These are phyloP conservation scores for Trifolium repens DNA, from an alignment of 306 rosid species.

Conservation along the genomic window DNA sequence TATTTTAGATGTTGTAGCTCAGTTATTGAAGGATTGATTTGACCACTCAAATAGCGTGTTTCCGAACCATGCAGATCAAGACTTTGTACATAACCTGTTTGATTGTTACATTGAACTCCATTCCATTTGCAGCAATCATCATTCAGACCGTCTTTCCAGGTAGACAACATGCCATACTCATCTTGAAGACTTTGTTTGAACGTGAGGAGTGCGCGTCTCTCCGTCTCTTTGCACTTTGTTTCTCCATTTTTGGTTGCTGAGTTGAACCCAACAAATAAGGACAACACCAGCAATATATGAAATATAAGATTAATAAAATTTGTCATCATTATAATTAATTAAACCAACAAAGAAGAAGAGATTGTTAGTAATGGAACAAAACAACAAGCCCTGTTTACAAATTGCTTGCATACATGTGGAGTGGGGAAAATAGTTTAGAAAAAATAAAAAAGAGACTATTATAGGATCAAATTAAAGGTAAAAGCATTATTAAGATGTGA, in stretches of 20 bases:
- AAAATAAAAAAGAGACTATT: no score
- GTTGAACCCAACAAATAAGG: neutral
- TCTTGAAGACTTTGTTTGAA: constrained; percentile 27
- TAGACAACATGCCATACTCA: neutral
- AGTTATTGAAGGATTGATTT: no score
- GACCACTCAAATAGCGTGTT: no score
- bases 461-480: no score
- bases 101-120: constrained; percentile 1
- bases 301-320: neutral
- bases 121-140: constrained; percentile 14
- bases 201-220: constrained; percentile 5
- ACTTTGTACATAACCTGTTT: constrained; percentile 13
- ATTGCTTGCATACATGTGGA: no score
- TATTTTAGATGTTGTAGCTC: no score
- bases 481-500: no score
- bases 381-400: no score
- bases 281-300: neutral
- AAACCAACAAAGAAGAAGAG: no score
- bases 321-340: neutral
- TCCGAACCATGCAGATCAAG: neutral
- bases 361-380: no score
- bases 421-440: no score
- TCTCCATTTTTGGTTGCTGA: neutral
- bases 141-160: neutral
- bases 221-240: neutral